Percentiles rank a stretch among this genome's conserved stretches.
phyloP scores from a whole-genome alignment of 805 yeast species.

The Sporopachydermia lactativora region DNA sequence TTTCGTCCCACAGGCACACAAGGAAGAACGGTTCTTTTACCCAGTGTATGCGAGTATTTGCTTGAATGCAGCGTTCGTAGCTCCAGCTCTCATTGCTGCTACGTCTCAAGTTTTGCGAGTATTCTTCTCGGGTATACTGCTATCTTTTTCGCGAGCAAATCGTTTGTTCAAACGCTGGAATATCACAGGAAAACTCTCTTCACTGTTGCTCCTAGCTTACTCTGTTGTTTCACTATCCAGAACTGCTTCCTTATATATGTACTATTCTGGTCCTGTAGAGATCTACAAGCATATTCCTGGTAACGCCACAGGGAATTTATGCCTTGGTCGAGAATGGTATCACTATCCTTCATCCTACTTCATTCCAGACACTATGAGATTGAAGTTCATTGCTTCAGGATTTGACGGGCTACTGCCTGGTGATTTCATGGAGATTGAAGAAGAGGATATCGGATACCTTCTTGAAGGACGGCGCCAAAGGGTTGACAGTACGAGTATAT shows the following conservation, averaged over 20 bases:
- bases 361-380: slow-evolving; percentile 45
- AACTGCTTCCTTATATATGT: slow-evolving; percentile 42
- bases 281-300: slow-evolving; percentile 33
- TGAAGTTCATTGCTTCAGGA: slow-evolving; percentile 59
- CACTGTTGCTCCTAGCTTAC: slow-evolving; percentile 7
- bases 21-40: slow-evolving; percentile 84
- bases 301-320: slow-evolving; percentile 34
- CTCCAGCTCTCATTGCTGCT: neutral
- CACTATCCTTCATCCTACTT: slow-evolving; percentile 84
- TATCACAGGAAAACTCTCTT: neutral
- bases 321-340: slow-evolving; percentile 95
- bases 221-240: slow-evolving; percentile 31
- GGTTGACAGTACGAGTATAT: slow-evolving; percentile 24
- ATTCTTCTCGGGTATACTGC: neutral
- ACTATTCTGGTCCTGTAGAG: slow-evolving; percentile 61
- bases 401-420: slow-evolving; percentile 86
- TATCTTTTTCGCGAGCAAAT: neutral
- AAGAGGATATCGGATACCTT: slow-evolving; percentile 16
- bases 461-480: no score
- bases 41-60: slow-evolving; percentile 67
- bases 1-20: slow-evolving; percentile 71
- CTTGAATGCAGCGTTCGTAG: slow-evolving; percentile 43
- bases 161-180: slow-evolving; percentile 4
- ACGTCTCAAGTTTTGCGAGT: slow-evolving; percentile 3
- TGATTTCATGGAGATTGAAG: slow-evolving; percentile 44